These are phyloP conservation scores for Cicer judaicum DNA, from an alignment of 306 rosid species.

Conservation along the genomic window DNA sequence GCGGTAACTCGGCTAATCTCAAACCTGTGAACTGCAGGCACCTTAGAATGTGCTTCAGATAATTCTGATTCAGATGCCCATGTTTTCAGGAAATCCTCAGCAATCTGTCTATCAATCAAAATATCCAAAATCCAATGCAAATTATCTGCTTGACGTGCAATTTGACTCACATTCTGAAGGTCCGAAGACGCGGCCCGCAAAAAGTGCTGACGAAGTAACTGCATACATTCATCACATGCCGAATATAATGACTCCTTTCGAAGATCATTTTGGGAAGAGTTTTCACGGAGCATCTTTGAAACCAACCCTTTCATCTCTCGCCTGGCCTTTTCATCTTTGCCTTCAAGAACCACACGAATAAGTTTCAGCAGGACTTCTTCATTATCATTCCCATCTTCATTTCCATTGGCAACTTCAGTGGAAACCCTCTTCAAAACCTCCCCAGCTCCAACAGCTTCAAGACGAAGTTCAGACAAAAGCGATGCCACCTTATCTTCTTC, in stretches of 20 bases:
- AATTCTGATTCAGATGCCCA: conserved; percentile 95
- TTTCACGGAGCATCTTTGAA: conserved; percentile 90
- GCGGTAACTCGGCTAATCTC: conserved; percentile 96
- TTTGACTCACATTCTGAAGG: conserved; percentile 71
- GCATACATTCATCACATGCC: conserved; percentile 83
- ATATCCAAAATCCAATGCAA: conserved; percentile 96
- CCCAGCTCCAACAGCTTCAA: conserved; percentile 86
- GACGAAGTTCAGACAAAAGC: conserved; percentile 83
- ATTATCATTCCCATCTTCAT: conserved; percentile 76
- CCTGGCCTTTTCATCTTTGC: conserved; percentile 96
- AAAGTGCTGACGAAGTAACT: conserved; percentile 68
- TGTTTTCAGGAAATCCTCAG: conserved; percentile 83
- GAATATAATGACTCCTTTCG: conserved; percentile 83
- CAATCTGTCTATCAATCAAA: conserved; percentile 88
- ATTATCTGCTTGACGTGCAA: conserved; percentile 89
- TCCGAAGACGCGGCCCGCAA: conserved; percentile 65
- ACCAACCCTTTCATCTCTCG: conserved; percentile 95
- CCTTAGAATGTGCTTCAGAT: conserved; percentile 77
- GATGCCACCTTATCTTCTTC: conserved; percentile 99
- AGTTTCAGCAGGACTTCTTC: conserved; percentile 92
- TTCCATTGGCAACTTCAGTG: conserved; percentile 63
- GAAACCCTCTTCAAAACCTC: conserved; percentile 95
- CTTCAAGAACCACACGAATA: conserved; percentile 92
- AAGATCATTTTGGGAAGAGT: conserved; percentile 76
- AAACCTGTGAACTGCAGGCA: conserved; percentile 83